Conservation (phyloP, 2,329 filamentous ascomycete genomes). For the Sordariomycetes sp. region DNA sequence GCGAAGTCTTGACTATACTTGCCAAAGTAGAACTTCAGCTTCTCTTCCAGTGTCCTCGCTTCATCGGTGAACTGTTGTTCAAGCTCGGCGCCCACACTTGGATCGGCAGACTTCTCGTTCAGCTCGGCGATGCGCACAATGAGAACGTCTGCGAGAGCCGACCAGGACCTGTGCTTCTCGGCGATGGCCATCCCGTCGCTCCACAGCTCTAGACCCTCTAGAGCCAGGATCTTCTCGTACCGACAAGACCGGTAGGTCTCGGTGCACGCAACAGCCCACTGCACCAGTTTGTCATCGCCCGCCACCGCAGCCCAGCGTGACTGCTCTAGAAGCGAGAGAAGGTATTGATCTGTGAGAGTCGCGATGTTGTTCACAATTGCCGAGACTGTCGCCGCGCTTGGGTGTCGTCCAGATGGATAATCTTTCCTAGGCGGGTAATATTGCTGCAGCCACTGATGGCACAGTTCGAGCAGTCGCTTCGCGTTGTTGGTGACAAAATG, state of each 20-base stretch:
- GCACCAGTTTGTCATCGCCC: slow-evolving; percentile 28
- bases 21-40: slow-evolving; percentile 44
- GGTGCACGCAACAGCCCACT: slow-evolving; percentile 32
- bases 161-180: slow-evolving; percentile 44
- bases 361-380: slow-evolving; percentile 38
- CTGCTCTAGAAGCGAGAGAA: slow-evolving; percentile 42
- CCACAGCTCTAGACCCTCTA: slow-evolving; percentile 45
- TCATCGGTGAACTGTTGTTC: slow-evolving; percentile 28
- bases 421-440: slow-evolving; percentile 20
- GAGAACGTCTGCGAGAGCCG: slow-evolving; percentile 44
- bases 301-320: slow-evolving; percentile 37
- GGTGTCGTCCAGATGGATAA: slow-evolving; percentile 11
- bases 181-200: slow-evolving; percentile 47
- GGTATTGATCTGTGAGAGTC: slow-evolving; percentile 41
- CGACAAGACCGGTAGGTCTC: slow-evolving; percentile 38
- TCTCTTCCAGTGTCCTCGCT: slow-evolving; percentile 33
- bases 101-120: slow-evolving; percentile 15
- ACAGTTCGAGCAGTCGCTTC: slow-evolving; percentile 48
- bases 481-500: slow-evolving; percentile 49
- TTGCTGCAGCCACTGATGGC: slow-evolving; percentile 42
- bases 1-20: slow-evolving; percentile 57
- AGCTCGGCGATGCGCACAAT: slow-evolving; percentile 38
- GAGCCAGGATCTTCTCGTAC: slow-evolving; percentile 38
- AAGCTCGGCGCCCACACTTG: slow-evolving; percentile 21
- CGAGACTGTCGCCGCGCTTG: slow-evolving; percentile 28